Evolutionary conservation across 129 eudicot genomes (phyloP).

Genomic region (Deinandra increscens): DNA sequence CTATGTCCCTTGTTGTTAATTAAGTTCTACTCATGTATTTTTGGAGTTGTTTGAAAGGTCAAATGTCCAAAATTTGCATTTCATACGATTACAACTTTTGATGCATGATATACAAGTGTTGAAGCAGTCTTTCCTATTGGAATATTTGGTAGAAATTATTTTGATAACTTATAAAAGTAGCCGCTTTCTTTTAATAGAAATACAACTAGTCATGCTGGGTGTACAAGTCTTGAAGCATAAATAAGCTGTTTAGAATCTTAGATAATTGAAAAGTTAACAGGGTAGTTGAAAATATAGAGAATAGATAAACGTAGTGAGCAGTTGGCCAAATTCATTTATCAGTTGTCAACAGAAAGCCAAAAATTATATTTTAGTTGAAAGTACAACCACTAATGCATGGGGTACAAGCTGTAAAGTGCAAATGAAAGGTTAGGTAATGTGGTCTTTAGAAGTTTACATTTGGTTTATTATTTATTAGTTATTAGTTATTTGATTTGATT

Average conservation of each 20-base stretch:
- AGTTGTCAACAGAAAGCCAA: neutral
- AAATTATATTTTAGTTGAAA: neutral
- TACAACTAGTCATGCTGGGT: slow-evolving; percentile 16
- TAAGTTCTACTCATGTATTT: neutral
- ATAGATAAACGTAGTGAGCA: slow-evolving; percentile 17
- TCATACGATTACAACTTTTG: slow-evolving; percentile 9
- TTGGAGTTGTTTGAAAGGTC: slow-evolving; percentile 21
- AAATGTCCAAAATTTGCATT: slow-evolving; percentile 11
- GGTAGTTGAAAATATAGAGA: slow-evolving; percentile 18
- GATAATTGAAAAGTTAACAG: slow-evolving; percentile 8
- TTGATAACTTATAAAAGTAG: neutral
- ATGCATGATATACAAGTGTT: slow-evolving; percentile 14
- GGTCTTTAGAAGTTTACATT: neutral
- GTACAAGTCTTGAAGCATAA: slow-evolving; percentile 23
- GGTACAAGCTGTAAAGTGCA: slow-evolving; percentile 21
- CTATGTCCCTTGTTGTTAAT: slow-evolving; percentile 1
- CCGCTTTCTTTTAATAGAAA: neutral
- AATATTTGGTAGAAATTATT: neutral
- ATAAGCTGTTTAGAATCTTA: slow-evolving; percentile 1
- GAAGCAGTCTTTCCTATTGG: neutral
- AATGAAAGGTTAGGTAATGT: slow-evolving; percentile 5
- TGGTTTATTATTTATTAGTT: neutral
- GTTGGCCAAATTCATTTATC: slow-evolving; percentile 21
- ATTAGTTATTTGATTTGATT: neutral
- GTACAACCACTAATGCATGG: slow-evolving; percentile 27